Percentiles rank a stretch among this genome's conserved stretches.
Evolutionary conservation across 768 basidiomycete species (phyloP).

Genomic region (Mycena indigotica): DNA sequence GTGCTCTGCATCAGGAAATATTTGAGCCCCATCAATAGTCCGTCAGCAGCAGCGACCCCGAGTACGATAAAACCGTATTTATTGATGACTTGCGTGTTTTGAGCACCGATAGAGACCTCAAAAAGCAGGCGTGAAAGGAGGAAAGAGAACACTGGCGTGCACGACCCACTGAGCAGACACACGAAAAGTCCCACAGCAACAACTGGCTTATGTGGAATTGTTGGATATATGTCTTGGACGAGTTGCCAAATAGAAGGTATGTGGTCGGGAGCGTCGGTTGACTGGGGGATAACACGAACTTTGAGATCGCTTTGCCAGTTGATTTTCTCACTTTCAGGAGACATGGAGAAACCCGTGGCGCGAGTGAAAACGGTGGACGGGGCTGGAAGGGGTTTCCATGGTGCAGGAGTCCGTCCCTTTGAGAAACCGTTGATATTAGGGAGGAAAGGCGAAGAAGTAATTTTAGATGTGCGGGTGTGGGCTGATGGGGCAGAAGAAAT

Average conservation of each 20-base stretch:
- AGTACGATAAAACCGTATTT: slow-evolving; percentile 74
- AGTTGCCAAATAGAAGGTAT: slow-evolving; percentile 50
- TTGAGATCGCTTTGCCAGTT: slow-evolving; percentile 27
- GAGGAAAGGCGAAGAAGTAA: slow-evolving; percentile 8
- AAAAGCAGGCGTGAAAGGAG: slow-evolving; percentile 81
- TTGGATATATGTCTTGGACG: slow-evolving; percentile 61
- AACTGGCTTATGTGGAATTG: slow-evolving; percentile 72
- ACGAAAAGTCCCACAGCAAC: slow-evolving; percentile 68
- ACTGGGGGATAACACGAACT: slow-evolving; percentile 22
- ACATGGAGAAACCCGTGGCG: slow-evolving; percentile 63
- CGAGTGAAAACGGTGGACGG: slow-evolving; percentile 37
- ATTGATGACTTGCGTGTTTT: slow-evolving; percentile 63
- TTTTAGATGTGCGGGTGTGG: slow-evolving; percentile 13
- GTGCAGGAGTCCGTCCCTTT: slow-evolving; percentile 20
- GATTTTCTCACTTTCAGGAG: slow-evolving; percentile 27
- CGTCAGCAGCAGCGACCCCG: slow-evolving; percentile 73
- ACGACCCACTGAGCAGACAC: slow-evolving; percentile 75
- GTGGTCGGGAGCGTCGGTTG: slow-evolving; percentile 19
- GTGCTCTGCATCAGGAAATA: slow-evolving; percentile 79
- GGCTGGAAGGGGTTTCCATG: slow-evolving; percentile 21
- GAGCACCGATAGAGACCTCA: slow-evolving; percentile 71
- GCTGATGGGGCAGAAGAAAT: slow-evolving; percentile 14
- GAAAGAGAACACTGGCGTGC: slow-evolving; percentile 92
- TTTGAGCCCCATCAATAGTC: slow-evolving; percentile 72
- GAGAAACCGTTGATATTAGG: slow-evolving; percentile 9